These are phyloP conservation scores for Zasmidium angulare DNA, from an alignment of 2,329 filamentous ascomycete species.

Conservation along the genomic window DNA sequence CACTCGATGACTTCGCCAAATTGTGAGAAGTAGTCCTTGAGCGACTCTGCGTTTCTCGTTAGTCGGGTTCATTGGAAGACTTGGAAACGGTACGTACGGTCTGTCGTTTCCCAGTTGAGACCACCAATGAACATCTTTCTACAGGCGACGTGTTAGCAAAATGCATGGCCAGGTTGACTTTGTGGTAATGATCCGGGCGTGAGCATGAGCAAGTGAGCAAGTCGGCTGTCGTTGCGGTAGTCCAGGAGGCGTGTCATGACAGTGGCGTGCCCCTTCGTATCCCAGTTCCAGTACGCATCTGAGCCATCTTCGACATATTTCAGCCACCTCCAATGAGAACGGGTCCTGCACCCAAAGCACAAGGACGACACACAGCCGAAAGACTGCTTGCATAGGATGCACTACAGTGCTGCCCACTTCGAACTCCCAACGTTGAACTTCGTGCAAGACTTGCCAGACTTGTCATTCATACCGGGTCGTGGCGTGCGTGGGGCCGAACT, in stretches of 20 bases:
- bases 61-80: conserved; percentile 29
- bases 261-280: too few species aligned
- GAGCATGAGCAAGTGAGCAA: conserved; percentile 22
- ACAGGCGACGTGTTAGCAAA: conserved; percentile 32
- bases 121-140: conserved; percentile 99
- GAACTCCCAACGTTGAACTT: too few species aligned
- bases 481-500: conserved; percentile 15
- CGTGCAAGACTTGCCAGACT: not conserved
- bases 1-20: conserved; percentile 97
- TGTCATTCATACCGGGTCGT: not conserved
- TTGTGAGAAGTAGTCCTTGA: conserved; percentile 95
- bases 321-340: too few species aligned
- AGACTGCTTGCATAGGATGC: too few species aligned
- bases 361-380: too few species aligned
- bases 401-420: too few species aligned
- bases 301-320: too few species aligned
- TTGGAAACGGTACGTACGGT: conserved; percentile 66
- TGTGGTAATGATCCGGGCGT: conserved; percentile 9
- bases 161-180: not conserved
- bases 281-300: too few species aligned
- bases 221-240: not conserved
- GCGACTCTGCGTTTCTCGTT: conserved; percentile 66
- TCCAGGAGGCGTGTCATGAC: too few species aligned
- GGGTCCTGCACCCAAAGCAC: too few species aligned
- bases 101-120: conserved; percentile 98